Evolutionary conservation across 2,329 filamentous ascomycete genomes (phyloP).

Genomic region (Pseudogymnoascus pannorum): DNA sequence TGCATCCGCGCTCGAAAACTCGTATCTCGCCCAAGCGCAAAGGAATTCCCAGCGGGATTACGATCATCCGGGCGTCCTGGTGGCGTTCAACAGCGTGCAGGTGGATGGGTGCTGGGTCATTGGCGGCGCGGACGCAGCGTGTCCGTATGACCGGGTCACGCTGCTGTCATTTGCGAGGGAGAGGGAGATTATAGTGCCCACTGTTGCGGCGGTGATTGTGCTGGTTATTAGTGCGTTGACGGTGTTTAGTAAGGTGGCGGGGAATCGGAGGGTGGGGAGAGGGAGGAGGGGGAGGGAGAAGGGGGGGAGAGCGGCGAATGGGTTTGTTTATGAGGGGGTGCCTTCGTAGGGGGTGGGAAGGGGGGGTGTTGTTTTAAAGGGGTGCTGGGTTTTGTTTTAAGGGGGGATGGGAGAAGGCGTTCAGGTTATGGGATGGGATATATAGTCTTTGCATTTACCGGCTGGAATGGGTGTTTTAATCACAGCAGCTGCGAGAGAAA

Average conservation of each 20-base stretch:
- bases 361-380: too few relatives aligned
- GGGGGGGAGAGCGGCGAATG: constrained; percentile 32
- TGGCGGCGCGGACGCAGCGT: constrained; percentile 46
- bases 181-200: constrained; percentile 46
- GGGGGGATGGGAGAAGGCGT: background rate
- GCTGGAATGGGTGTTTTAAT: background rate
- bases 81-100: constrained; percentile 56
- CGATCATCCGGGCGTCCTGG: constrained; percentile 36
- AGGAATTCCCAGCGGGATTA: constrained; percentile 21
- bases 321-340: constrained; percentile 63
- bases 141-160: constrained; percentile 44
- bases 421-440: background rate
- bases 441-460: background rate
- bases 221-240: constrained; percentile 53
- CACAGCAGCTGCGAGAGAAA: background rate
- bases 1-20: constrained; percentile 56
- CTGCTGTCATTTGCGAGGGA: constrained; percentile 34
- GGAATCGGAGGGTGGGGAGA: constrained; percentile 48
- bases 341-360: constrained; percentile 30
- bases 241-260: constrained; percentile 56
- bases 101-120: constrained; percentile 52
- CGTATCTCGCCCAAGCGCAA: constrained; percentile 38
- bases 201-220: constrained; percentile 55
- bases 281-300: constrained; percentile 41
- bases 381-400: background rate